Evolutionary conservation across 2,329 filamentous ascomycete genomes (phyloP).

Genomic region (Pseudocercospora macadamiae): DNA sequence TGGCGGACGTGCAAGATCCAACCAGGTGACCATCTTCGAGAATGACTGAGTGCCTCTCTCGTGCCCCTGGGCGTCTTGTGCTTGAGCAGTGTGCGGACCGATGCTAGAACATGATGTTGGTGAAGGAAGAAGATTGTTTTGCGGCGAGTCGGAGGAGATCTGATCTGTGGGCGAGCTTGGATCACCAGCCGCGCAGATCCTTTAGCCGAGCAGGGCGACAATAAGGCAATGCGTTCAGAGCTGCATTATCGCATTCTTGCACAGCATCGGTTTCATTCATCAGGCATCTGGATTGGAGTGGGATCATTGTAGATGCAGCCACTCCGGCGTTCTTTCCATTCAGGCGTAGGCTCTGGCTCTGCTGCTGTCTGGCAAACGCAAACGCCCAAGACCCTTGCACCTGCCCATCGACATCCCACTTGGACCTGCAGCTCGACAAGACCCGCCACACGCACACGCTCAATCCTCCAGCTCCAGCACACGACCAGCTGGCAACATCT

Average conservation of each 20-base stretch:
- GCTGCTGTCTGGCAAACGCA: neutral
- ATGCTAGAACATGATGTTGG: neutral
- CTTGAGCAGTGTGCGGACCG: neutral
- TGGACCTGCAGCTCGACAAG: neutral
- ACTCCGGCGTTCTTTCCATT: neutral
- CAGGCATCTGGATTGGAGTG: neutral
- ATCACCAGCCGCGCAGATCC: no score
- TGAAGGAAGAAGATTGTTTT: constrained; percentile 3
- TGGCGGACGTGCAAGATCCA: no score
- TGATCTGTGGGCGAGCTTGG: no score
- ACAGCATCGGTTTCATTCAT: neutral
- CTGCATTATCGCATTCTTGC: neutral
- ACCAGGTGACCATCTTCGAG: no score
- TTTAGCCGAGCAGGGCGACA: no score
- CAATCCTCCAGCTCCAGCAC: neutral
- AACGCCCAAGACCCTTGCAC: neutral
- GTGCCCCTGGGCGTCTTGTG: neutral
- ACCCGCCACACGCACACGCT: neutral
- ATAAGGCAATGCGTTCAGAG: neutral
- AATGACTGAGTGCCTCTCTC: neutral
- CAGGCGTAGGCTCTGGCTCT: no score
- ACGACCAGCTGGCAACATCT: constrained; percentile 5
- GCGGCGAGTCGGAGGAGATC: neutral
- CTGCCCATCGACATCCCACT: neutral
- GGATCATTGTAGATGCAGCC: constrained; percentile 3